phyloP scores from a whole-genome alignment of 2,329 filamentous ascomycete genomes.

The Thelonectria discophora region DNA sequence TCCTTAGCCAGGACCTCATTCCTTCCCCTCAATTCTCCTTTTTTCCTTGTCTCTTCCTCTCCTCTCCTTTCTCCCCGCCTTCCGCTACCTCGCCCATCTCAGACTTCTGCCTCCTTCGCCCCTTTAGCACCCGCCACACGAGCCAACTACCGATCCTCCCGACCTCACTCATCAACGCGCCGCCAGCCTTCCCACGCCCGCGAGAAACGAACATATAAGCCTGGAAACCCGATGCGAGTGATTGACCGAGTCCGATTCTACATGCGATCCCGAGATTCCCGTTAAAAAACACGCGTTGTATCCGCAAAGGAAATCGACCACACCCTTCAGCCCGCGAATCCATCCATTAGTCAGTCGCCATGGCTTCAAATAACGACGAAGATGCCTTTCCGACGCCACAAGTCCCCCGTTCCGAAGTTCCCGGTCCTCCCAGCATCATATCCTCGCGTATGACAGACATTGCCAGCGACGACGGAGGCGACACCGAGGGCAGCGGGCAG shows the following conservation, averaged over 20 bases:
- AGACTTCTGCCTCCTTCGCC: slow-evolving; percentile 21
- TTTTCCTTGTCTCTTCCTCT: slow-evolving; percentile 19
- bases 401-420: slow-evolving; percentile 52
- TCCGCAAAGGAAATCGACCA: neutral
- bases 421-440: slow-evolving; percentile 70
- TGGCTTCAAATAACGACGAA: slow-evolving; percentile 53
- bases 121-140: slow-evolving; percentile 39
- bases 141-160: slow-evolving; percentile 40
- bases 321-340: slow-evolving; percentile 21
- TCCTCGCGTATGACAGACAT: slow-evolving; percentile 78
- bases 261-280: slow-evolving; percentile 17
- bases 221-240: slow-evolving; percentile 14
- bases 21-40: slow-evolving; percentile 24
- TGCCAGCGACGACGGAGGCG: slow-evolving; percentile 64
- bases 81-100: slow-evolving; percentile 19
- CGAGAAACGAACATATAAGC: slow-evolving; percentile 5
- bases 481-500: slow-evolving; percentile 46
- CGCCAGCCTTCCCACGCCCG: slow-evolving; percentile 26
- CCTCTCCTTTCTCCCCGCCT: slow-evolving; percentile 10
- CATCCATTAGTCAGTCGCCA: slow-evolving; percentile 37
- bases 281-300: slow-evolving; percentile 19
- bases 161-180: slow-evolving; percentile 33
- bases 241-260: slow-evolving; percentile 5
- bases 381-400: slow-evolving; percentile 52
- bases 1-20: slow-evolving; percentile 11